Evolutionary conservation across 1,284 basidiomycete genomes (phyloP).

Genomic region (Papiliotrema nemorosa): DNA sequence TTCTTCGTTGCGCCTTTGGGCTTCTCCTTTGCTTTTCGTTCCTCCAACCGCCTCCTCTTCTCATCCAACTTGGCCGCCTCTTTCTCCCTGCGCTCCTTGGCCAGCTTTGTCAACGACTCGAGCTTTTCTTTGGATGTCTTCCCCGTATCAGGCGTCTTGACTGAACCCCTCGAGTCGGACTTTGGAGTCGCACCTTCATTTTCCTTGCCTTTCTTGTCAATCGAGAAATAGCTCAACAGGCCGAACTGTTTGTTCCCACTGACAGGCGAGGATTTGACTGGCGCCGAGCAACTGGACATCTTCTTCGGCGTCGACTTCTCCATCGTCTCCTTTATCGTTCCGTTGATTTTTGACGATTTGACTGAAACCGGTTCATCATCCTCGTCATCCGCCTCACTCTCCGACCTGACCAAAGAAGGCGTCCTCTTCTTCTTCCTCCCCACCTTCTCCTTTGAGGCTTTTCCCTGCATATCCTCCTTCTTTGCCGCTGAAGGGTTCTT

Average conservation of each 20-base stretch:
- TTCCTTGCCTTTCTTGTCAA: conserved; percentile 6
- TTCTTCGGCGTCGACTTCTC: no score
- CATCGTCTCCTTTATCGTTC: no score
- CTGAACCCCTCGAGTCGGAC: neutral
- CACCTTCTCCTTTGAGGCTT: neutral
- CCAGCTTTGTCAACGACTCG: no score
- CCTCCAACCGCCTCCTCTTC: neutral
- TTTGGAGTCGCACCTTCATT: neutral
- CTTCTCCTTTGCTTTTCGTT: conserved; percentile 3
- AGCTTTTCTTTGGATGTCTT: no score
- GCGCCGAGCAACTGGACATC: neutral
- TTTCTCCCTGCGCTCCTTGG: no score
- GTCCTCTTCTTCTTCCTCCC: neutral
- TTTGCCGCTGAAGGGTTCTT: conserved; percentile 16
- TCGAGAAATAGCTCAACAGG: conserved; percentile 1
- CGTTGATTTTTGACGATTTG: neutral
- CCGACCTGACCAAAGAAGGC: neutral
- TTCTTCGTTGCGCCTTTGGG: conserved; percentile 8
- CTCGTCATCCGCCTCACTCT: neutral
- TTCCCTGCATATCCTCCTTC: neutral
- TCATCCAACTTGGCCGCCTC: neutral
- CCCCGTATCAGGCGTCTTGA: no score
- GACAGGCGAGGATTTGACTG: neutral
- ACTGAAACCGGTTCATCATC: neutral
- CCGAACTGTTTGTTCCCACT: neutral